Base-by-base conservation (phyloP, 1,284 basidiomycete genomes). In the Hymenochaete sp. region DNA sequence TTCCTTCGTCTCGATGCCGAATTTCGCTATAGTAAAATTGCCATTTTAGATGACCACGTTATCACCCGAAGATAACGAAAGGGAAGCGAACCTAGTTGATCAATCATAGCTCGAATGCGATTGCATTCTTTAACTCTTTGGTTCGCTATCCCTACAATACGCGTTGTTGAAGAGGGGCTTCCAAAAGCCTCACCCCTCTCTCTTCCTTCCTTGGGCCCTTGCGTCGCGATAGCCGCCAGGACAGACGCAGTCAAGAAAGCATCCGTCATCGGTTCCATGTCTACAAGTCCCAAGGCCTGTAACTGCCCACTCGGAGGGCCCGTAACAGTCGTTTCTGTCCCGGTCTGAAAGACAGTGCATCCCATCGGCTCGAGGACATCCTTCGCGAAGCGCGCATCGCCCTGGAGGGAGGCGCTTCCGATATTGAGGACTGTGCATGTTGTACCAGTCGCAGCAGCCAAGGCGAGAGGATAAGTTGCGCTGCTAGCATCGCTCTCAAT, bases 251-350 rank as follows among this genome's bases (percentile, higher is more conserved):
- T 98, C 63, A 98, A 75, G 72, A 99, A 99, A 4, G 93, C 95
- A 62, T 98, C 95, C 8, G 96, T 98, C 95, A 99, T 98, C n/a
- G 86, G 82, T 66, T 97, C 93, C 96, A 98, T 98, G 61, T 98
- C 93, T 19, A 98, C 80, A 54, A 82, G 73, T 29, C 90, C 90
- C 42, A 97, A 73, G 5, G 89, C 88, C 51, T 80, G 79, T 38
- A 98, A 73, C 55, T 79, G 68, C 1, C 92, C 90, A 16, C 82
- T 64, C 1, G 84, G 79, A 1, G 95, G 93, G 0, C 95, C 96
- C 0, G 75, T 82, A 33, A 98, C 93, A n/a, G 88, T 96, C 24
- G 95, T 98, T 62, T 86, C 82, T 0, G 77, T 85, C 36, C 73
- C 78, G 0, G 91, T 95, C 67, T 98, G 96, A 19, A 79, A 71